These are phyloP conservation scores for Crassisporium funariophilum DNA, from an alignment of 768 basidiomycete genomes.

Conservation along the genomic window DNA sequence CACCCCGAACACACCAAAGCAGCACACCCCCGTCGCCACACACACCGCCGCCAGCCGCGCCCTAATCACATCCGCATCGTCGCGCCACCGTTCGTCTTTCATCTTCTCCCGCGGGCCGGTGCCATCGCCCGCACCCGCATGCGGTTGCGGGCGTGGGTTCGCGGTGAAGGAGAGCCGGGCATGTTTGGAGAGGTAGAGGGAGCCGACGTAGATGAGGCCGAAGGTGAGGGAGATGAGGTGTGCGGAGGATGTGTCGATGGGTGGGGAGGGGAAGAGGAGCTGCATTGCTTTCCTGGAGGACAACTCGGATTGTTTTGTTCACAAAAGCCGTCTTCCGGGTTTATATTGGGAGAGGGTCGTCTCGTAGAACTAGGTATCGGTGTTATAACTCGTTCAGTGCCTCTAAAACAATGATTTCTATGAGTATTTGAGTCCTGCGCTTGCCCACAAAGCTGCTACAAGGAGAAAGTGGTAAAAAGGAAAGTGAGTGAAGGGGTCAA, in stretches of 20 bases:
- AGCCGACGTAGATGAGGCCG: slow-evolving; percentile 75
- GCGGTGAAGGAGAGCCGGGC: slow-evolving; percentile 55
- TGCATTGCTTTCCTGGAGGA: too few species aligned
- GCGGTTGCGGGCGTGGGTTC: slow-evolving; percentile 4
- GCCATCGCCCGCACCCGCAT: background rate
- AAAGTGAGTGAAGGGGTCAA: too few species aligned
- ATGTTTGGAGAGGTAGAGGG: slow-evolving; percentile 74
- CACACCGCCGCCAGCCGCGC: slow-evolving; percentile 72
- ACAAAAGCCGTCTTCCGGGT: too few species aligned
- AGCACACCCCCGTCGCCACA: slow-evolving; percentile 61
- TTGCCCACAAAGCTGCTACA: too few species aligned
- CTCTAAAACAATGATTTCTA: too few species aligned
- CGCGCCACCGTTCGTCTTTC: slow-evolving; percentile 60
- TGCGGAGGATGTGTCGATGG: slow-evolving; percentile 20
- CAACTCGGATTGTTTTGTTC: too few species aligned
- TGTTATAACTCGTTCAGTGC: too few species aligned
- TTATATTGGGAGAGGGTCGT: too few species aligned
- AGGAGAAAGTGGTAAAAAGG: too few species aligned
- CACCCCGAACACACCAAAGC: slow-evolving; percentile 50
- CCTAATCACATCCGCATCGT: slow-evolving; percentile 85
- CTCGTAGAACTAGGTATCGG: too few species aligned
- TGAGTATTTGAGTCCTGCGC: too few species aligned
- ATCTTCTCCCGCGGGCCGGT: slow-evolving; percentile 14
- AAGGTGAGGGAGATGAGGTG: slow-evolving; percentile 54
- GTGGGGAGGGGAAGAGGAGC: too few species aligned